Percentiles rank a stretch among this genome's conserved stretches.
Evolutionary conservation across 495 filamentous ascomycete species (phyloP).

Genomic region (Xylaria acuta): DNA sequence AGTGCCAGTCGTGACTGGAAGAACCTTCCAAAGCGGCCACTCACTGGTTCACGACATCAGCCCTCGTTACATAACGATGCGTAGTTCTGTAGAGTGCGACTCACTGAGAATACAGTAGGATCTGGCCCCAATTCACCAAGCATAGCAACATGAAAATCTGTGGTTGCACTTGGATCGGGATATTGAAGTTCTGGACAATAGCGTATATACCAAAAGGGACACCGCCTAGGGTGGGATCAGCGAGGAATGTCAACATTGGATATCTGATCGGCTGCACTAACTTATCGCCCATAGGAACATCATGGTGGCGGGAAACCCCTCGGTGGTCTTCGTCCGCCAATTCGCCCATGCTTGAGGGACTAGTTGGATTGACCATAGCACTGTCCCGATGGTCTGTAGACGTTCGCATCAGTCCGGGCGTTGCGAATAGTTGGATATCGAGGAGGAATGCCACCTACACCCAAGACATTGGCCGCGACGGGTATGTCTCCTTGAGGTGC

Average conservation of each 20-base stretch:
- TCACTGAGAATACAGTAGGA: constrained; percentile 67
- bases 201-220: constrained; percentile 55
- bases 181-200: constrained; percentile 69
- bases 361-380: constrained; percentile 59
- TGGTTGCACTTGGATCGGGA: constrained; percentile 76
- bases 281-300: constrained; percentile 77
- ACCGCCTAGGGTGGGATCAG: constrained; percentile 43
- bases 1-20: constrained; percentile 46
- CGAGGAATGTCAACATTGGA: not conserved
- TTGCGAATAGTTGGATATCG: not conserved
- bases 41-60: constrained; percentile 42
- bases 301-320: constrained; percentile 74
- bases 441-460: constrained; percentile 44
- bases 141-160: constrained; percentile 71
- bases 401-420: constrained; percentile 8
- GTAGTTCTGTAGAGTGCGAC: constrained; percentile 22
- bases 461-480: constrained; percentile 56
- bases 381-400: constrained; percentile 36
- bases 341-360: constrained; percentile 63
- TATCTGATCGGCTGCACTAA: constrained; percentile 39
- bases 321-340: constrained; percentile 71
- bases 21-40: constrained; percentile 59
- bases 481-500: constrained; percentile 53
- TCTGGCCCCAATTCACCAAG: constrained; percentile 71
- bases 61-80: not conserved